A percentile compares a stretch with the other conserved stretches of the same genome.
These are phyloP conservation scores for Rhodomyrtus tomentosa DNA, from an alignment of 345 rosid genomes.

Conservation along the genomic window DNA sequence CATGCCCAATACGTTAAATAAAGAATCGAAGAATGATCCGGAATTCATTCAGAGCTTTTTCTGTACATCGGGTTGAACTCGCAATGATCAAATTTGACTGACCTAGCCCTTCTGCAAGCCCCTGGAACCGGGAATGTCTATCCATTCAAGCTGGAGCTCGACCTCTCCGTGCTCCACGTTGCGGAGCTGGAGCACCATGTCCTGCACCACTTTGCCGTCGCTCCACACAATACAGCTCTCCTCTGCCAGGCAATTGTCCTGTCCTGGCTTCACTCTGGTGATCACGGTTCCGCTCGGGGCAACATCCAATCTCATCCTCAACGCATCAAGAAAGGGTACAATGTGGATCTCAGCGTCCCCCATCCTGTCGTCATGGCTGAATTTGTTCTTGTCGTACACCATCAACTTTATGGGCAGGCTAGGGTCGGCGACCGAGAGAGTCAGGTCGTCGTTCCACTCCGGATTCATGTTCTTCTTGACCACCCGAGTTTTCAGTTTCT, in stretches of 20 bases:
- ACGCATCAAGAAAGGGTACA: neutral
- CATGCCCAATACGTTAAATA: neutral
- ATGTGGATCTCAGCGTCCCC: neutral
- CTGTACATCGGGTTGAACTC: neutral
- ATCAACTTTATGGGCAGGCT: constrained; percentile 48
- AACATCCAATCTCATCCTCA: neutral
- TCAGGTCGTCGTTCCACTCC: constrained; percentile 67
- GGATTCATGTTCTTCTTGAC: constrained; percentile 51
- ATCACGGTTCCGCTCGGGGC: neutral
- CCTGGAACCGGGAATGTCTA: constrained; percentile 12
- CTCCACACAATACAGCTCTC: constrained; percentile 7
- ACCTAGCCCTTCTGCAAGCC: neutral
- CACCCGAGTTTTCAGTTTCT: constrained; percentile 71
- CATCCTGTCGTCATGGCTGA: neutral
- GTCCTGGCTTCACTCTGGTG: neutral
- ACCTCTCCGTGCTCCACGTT: constrained; percentile 7
- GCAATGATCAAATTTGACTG: neutral
- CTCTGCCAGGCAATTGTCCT: neutral
- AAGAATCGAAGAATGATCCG: neutral
- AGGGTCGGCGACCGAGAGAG: constrained; percentile 51
- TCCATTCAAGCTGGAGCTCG: constrained; percentile 27
- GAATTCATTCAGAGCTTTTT: neutral
- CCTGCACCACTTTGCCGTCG: constrained; percentile 3
- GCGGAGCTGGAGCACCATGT: constrained; percentile 1
- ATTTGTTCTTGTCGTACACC: neutral